Base-by-base conservation (phyloP, 805 yeast genomes). In the Wickerhamomyces ciferrii region DNA sequence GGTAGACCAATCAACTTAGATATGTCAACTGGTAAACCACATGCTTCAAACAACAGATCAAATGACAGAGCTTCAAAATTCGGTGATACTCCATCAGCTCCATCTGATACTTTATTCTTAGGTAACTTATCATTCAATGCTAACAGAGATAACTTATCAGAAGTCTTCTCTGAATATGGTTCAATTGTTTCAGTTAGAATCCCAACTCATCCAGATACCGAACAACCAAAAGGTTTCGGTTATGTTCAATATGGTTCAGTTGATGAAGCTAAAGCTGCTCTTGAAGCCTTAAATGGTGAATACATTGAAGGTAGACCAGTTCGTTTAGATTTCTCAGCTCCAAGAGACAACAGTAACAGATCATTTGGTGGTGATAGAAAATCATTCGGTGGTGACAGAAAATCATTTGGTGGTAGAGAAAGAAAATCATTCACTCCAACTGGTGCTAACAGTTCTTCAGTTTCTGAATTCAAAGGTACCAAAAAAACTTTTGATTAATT, bases 151-250 rank as follows among this genome's bases (percentile, higher is more conserved):
- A 71, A 71, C 51, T 74, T 94, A 57, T 84, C 75, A 68, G 81
- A 78, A 58, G 67, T 81, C 38, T 94, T 94, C 63, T 81, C 84
- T 57, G 79, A 78, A 63, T 77, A 78, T 68, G 98, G 97, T 66
- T 76, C 78, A 52, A 88, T 94, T 51, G 71, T 89, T 46, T 87
- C 96, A 52, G 91, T 90, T 59, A 85, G 99, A 76, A 75, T 94
- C 57, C 99, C 99, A 69, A 92, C 98, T 39, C 95, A 94, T 74
- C 97, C 97, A 63, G 98, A 92, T 70, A 91, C 98, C 55, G 96
- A 90, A 69, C 97, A 92, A 75, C 96, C 96, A 70, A 94, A 94
- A 81, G 99, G 99, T 58, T 94, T 94, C 74, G 99, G 98, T 56
- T 94, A 94, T 71, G 97, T 92, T 48, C 98, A 94, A 74, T 92